Evolutionary conservation across 2,329 filamentous ascomycete species (phyloP), one percentile per base, ranked within the genome.

Genomic region (Aschersonia sp.): DNA sequence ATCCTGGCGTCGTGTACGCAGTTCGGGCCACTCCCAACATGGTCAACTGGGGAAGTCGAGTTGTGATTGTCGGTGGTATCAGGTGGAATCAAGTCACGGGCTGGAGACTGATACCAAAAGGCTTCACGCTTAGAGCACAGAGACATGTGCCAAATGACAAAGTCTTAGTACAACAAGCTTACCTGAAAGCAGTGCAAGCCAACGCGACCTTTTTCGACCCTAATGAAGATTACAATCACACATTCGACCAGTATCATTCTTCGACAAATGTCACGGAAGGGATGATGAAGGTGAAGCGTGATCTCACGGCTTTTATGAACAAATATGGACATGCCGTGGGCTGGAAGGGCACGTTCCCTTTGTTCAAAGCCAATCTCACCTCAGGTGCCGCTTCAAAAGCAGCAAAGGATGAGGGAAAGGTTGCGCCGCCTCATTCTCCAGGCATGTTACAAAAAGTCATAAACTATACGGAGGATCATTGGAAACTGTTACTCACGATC

Each of bases 21-120:
- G 44, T 48, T 10, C 47, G 45, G 20, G 43, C 44, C 38, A 45
- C 47, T 5, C 47, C 47, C 5, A 48, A 48, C 30, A 43, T 48
- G 4, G 29, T 48, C 5, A 31, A 20, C 30, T 42, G 32, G 38
- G 44, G 29, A 5, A 32, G 29, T 9, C 12, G 29, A 2, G 30
- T 30, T 28, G 30, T 40, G 9, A 43, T 43, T 10, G 47, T 38
- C 4, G 44, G 43, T 7, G 47, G 47, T 30, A 48, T 48, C 30
- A 4, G 12, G 1, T 48, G 35, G 47, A 29, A 29, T 4, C 47
- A 48, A 44, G 44, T 48, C 30, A 12, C 46, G 6, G 44, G 29
- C 10, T 48, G 47, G 44, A 29, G 20, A 5, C 43, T 43, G 31
- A 30, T 48, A 4, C 43, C 47, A 7, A 31, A 31, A 3, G 28